These are phyloP conservation scores for Erythrobasidium hasegawianum DNA, from an alignment of 1,284 basidiomycete genomes.

Conservation along the genomic window DNA sequence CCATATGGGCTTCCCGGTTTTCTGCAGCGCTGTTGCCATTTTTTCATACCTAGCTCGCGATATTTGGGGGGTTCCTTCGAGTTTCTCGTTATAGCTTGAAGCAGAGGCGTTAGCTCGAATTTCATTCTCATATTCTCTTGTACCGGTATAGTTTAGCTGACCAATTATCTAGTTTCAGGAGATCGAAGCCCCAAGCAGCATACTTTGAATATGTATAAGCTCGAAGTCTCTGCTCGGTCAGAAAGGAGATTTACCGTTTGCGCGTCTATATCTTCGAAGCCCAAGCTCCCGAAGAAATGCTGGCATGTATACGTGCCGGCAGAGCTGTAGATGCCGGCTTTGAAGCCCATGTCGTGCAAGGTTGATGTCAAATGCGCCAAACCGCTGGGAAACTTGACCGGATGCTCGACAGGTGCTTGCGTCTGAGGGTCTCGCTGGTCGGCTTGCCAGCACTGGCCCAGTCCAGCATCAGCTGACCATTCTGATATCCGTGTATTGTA, in stretches of 20 bases:
- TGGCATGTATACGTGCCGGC: constrained; percentile 55
- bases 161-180: constrained; percentile 55
- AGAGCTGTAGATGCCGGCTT: constrained; percentile 56
- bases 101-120: too few species aligned
- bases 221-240: too few species aligned
- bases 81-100: constrained; percentile 53
- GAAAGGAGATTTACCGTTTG: too few species aligned
- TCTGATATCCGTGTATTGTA: too few species aligned
- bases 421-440: constrained; percentile 40
- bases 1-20: constrained; percentile 54
- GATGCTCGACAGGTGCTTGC: constrained; percentile 47
- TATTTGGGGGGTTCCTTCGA: constrained; percentile 52
- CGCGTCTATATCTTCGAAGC: constrained; percentile 55
- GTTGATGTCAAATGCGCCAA: constrained; percentile 52
- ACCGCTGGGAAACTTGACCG: constrained; percentile 54
- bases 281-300: constrained; percentile 53
- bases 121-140: too few species aligned
- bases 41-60: constrained; percentile 53
- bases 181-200: constrained; percentile 54
- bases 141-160: too few species aligned
- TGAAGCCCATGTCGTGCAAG: constrained; percentile 53
- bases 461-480: too few species aligned
- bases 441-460: constrained; percentile 51
- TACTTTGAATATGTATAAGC: constrained; percentile 48
- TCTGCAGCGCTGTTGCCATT: constrained; percentile 57